Base-by-base conservation (phyloP, 768 basidiomycete genomes). In the Leccinum uliginosum region DNA sequence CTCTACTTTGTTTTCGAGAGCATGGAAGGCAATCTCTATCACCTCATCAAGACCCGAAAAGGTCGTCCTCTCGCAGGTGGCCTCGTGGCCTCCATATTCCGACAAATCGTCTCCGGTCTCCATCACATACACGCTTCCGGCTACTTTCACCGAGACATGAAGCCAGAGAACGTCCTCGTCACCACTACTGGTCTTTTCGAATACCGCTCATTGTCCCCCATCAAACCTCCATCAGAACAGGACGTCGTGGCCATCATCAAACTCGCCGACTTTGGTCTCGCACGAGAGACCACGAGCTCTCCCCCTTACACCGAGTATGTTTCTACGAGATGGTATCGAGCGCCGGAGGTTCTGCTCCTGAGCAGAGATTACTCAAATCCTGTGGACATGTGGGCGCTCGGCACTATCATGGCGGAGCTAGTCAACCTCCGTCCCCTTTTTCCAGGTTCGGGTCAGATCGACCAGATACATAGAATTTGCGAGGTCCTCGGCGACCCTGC, bases 61-160 rank as follows among this genome's bases (percentile, higher is more conserved):
- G 94, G 95, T 58, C 86, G 95, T 59, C 85, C 93, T 6, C 85
- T 99, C 59, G 96, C 97, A n/a, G 92, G 93, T 46, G 97, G 97
- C 62, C 87, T 99, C 63, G 89, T 96, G 59, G 91, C 93, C 23
- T 92, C 90, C 65, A 93, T 98, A 64, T 98, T 97, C 71, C 85
- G 83, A 56, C 97, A 99, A 74, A 90, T 95, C 66, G 85, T 92
- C 46, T 77, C 83, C 15, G 97, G 97, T 38, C 82, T 99, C 34
- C 79, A 93, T 67, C 97, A 99, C 73, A 93, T 98, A 62, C 97
- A 99, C 73, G 71, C 78, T 14, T 79, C 86, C 29, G 97, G 96
- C 34, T 99, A 96, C 74, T 99, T 99, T 74, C 97, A 99, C 74
- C 91, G 97, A 50, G 97, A 99, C 72, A 97, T 99, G 93, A 99